Base-by-base conservation (phyloP, 208 protist genomes). In the Leishmania arabica region DNA sequence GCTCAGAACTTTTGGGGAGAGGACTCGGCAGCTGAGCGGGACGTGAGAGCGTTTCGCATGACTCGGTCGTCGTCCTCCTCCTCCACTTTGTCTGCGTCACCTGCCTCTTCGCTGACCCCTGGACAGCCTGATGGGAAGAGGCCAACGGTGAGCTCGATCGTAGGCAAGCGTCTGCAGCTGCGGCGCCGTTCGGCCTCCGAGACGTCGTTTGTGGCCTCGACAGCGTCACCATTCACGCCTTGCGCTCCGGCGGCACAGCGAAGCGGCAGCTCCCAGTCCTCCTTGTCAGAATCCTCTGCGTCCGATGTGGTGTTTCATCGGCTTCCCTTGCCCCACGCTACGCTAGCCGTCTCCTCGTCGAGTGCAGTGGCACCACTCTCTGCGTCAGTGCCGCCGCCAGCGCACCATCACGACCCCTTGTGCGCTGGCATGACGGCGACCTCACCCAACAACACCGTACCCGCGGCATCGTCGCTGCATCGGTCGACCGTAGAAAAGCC, bases 61-160 rank as follows among this genome's bases (percentile, higher is more conserved):
- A 40, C 42, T 11, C 51, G 42, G 21, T 86, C 79, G 4, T 83
- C 83, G 1, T 86, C 83, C 31, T 86, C 83, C 31, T 86, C 83
- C 11, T 86, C 78, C 31, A 56, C 73, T 15, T 78, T 65, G 49
- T 53, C 81, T 2, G 62, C 34, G 27, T 76, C 51, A 15, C 37
- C 69, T 27, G 42, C 27, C n/a, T 21, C 45, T 24, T 27, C 69
- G 1, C 42, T 49, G 40, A 54, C 37, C 27, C 21, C 9, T 53
- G 21, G 3, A 19, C 27, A 2, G 3, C 24, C 34, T 24, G 37
- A 47, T 0, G 65, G 9, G 40, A 47, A 34, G 69, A 73, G 51
- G 24, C 1, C 69, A 9, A 54, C 0, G 3, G 42, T 3, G 8
- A 21, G 21, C 51, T 27, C 9, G 7, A 69, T 2, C 70, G 53